A percentile compares a stretch with the other conserved stretches of the same genome.
These are phyloP conservation scores for Allantophomopsis cytisporea DNA, from an alignment of 2,329 filamentous ascomycete species.

Conservation along the genomic window DNA sequence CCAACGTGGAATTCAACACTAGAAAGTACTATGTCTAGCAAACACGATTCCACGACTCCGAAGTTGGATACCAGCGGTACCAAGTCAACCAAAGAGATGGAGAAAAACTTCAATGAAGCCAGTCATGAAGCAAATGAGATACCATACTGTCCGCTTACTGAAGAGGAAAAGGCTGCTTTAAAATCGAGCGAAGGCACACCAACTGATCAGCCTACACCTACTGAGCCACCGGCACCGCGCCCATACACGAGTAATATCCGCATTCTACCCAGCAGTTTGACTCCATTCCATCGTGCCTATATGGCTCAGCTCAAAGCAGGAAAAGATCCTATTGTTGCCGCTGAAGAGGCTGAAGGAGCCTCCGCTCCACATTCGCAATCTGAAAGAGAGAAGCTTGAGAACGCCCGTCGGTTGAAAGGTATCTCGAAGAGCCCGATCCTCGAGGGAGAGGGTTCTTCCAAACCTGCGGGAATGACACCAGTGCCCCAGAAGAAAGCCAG, in stretches of 20 bases:
- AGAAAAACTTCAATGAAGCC: neutral
- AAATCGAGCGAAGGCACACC: constrained; percentile 1
- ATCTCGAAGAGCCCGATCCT: constrained; percentile 62
- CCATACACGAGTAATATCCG: constrained; percentile 64
- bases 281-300: constrained; percentile 80
- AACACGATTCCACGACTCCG: constrained; percentile 7
- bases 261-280: constrained; percentile 81
- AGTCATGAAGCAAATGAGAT: too few species aligned
- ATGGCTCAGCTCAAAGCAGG: constrained; percentile 60
- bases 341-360: constrained; percentile 19
- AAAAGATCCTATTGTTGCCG: constrained; percentile 29
- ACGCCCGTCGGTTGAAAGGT: constrained; percentile 68
- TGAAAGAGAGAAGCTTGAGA: constrained; percentile 69
- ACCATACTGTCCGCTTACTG: neutral
- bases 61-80: constrained; percentile 1
- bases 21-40: constrained; percentile 12
- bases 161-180: neutral
- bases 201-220: constrained; percentile 16
- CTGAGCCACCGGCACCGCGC: constrained; percentile 13
- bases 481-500: constrained; percentile 59
- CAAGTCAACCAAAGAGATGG: too few species aligned
- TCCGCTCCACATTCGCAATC: constrained; percentile 26
- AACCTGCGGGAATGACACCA: constrained; percentile 49
- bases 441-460: constrained; percentile 47
- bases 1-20: constrained; percentile 30